Base-by-base conservation (phyloP, 2,329 filamentous ascomycete genomes). In the Ophiostoma piceae region DNA sequence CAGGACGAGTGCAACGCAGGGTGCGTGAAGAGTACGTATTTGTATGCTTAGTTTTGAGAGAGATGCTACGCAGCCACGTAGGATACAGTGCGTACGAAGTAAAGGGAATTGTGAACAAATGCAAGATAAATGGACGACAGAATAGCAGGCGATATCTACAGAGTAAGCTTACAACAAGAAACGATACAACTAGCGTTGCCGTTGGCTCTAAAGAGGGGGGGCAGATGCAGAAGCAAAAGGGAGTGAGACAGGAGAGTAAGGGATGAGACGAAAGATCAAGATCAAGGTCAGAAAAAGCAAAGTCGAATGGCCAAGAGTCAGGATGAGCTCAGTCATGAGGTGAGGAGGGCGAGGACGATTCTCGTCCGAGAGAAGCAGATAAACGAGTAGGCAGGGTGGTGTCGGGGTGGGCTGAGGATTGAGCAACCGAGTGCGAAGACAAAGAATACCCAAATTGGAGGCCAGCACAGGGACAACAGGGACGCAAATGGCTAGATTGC, bases 191-290 rank as follows among this genome's bases (percentile, higher is more conserved):
- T 57, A 26, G 51, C 51, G 51, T 14, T 26, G 22, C 22, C 22
- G 51, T 57, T 57, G 51, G 51, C 9, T 57, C 9, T 26, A 26
- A 29, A 22, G 51, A 57, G 47, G 47, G n/a, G n/a, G 51, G 51
- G 51, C 9, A 57, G 51, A 57, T 12, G 51, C 51, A 26, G 29
- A 64, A 37, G 60, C 32, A 19, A 32, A 32, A 64, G 60, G 57
- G 60, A 37, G 26, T 64, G 60, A 64, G 60, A 64, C 60, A 64
- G 12, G 29, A 64, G 60, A 64, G 60, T 35, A 64, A 64, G 60
- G 60, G 60, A 64, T 64, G 60, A 64, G 60, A 64, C 60, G 60
- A 64, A 35, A 64, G 60, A 64, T 64, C 60, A 64, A 32, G 60
- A 64, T 37, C 60, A 64, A 37, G 54, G 54, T 60, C 22, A 29